Conservation (phyloP, 75 land plant species). For the Adiantum capillusveneris region DNA sequence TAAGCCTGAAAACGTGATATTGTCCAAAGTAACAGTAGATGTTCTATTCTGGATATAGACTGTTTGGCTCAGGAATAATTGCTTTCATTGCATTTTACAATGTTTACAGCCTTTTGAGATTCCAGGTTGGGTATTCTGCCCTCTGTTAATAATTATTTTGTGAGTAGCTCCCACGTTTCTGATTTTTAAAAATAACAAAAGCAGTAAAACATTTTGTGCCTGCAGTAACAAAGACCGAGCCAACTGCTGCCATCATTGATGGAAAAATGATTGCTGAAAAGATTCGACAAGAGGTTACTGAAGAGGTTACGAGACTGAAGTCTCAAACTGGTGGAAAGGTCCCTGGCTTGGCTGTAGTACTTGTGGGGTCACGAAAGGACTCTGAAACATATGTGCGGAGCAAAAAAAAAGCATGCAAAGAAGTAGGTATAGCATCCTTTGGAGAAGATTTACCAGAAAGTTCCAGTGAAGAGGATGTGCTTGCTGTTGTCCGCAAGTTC, state of each 20-base stretch:
- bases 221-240: not conserved
- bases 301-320: slow-evolving; percentile 47
- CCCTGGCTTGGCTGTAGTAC: slow-evolving; percentile 76
- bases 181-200: no score
- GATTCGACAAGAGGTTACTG: slow-evolving; percentile 50
- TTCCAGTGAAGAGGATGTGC: slow-evolving; percentile 59
- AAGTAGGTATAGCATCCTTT: slow-evolving; percentile 63
- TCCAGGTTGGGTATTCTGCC: no score
- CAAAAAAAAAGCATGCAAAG: slow-evolving; percentile 77
- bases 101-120: no score
- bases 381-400: slow-evolving; percentile 71
- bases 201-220: no score
- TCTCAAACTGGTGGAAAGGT: slow-evolving; percentile 44
- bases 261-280: slow-evolving; percentile 62
- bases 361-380: slow-evolving; percentile 71
- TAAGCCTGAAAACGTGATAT: no score
- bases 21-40: no score
- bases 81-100: no score
- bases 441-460: slow-evolving; percentile 51
- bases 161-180: no score
- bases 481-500: slow-evolving; percentile 41
- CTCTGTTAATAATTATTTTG: no score
- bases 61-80: no score
- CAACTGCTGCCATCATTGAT: slow-evolving; percentile 43
- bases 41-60: no score